Evolutionary conservation across 208 protist genomes (phyloP), one percentile per base, ranked within the genome.

Genomic region (Kentomonas sorsogonicus): DNA sequence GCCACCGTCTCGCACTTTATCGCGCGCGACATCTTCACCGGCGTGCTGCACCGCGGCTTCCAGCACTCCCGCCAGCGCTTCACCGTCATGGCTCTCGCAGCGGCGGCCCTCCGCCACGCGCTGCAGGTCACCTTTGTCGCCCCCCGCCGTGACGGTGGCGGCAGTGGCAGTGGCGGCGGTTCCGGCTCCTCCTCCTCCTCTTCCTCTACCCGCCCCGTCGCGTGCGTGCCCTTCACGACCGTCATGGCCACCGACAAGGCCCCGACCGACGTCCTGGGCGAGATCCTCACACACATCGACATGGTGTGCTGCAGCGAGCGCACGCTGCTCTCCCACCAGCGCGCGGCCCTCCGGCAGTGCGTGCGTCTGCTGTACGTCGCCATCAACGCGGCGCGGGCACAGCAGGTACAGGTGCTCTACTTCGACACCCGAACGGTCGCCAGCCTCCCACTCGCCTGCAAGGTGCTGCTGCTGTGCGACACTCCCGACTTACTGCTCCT

Each of bases 161-260:
- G n/a, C n/a, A n/a, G n/a, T n/a, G n/a, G n/a, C n/a, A n/a, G n/a
- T n/a, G n/a, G n/a, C n/a, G n/a, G n/a, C n/a, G n/a, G n/a, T n/a
- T n/a, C n/a, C n/a, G n/a, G n/a, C n/a, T n/a, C n/a, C n/a, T n/a
- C n/a, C n/a, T n/a, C n/a, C n/a, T n/a, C n/a, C n/a, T n/a, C n/a
- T n/a, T n/a, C n/a, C n/a, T n/a, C n/a, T n/a, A n/a, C n/a, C n/a
- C n/a, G n/a, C n/a, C n/a, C n/a, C 30, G 63, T 57, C 10, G 60
- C 53, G 25, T 53, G 67, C 34, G 55, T 88, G 15, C 78, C 83
- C 0, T 89, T 91, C 58, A 52, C 66, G 29, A 72, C 63, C 25
- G 63, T 94, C 45, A 88, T 89, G 75, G 80, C 87, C 2, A 78
- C 77, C 20, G 69, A 69, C 52, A 86, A 83, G 47, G 79, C 83